phyloP scores from a whole-genome alignment of 176 grass and related monocot species.

The Pontederia crassipes region DNA sequence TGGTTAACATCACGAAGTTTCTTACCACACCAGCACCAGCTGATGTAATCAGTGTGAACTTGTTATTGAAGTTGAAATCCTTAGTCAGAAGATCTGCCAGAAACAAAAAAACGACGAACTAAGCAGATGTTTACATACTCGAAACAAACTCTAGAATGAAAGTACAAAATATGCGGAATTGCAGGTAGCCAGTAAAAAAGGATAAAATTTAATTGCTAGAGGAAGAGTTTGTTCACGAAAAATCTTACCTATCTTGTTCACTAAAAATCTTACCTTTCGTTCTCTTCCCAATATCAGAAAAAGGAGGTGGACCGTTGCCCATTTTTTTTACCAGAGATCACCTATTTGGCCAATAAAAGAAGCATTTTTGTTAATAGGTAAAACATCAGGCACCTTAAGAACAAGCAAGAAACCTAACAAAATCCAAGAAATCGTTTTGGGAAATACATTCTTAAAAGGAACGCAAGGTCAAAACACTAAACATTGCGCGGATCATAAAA shows the following conservation, averaged over 20 bases:
- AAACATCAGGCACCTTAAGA: no score
- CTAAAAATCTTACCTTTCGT: constrained; percentile 33
- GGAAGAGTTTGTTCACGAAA: no score
- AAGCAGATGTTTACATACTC: neutral
- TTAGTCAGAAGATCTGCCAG: constrained; percentile 70
- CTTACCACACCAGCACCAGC: constrained; percentile 52
- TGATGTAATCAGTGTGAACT: constrained; percentile 44
- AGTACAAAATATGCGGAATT: neutral
- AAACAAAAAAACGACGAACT: neutral
- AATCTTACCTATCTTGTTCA: no score
- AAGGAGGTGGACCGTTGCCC: constrained; percentile 52
- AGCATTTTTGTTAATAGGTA: no score
- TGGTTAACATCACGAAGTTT: neutral
- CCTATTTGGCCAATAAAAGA: no score
- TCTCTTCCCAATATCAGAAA: constrained; percentile 52
- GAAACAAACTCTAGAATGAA: neutral
- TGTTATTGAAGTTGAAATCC: constrained; percentile 87
- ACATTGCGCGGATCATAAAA: no score
- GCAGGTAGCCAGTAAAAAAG: no score
- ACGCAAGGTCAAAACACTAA: no score
- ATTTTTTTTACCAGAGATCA: constrained; percentile 24
- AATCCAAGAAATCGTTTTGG: no score
- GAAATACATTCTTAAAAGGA: no score
- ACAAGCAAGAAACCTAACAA: no score
- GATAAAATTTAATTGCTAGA: no score